phyloP scores from a whole-genome alignment of 2,329 filamentous ascomycete genomes.

The Aspergillus uvarum region DNA sequence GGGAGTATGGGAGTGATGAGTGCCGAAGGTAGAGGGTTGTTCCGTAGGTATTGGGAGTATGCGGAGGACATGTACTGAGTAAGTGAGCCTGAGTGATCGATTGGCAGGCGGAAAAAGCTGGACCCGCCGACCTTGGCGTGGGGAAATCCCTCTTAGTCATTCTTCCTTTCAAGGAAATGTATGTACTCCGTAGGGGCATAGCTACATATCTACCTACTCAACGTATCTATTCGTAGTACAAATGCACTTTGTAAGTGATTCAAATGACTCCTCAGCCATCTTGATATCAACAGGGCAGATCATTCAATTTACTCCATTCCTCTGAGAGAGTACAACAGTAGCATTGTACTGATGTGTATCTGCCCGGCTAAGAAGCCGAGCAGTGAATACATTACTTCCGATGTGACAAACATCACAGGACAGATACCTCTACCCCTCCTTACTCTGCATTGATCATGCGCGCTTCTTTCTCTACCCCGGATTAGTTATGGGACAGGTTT shows the following conservation, averaged over 20 bases:
- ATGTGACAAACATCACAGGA: background rate
- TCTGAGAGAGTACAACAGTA: no score
- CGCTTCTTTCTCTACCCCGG: background rate
- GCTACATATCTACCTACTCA: no score
- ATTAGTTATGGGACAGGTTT: background rate
- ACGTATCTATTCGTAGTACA: no score
- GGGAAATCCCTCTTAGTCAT: conserved; percentile 15
- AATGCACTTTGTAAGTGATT: no score
- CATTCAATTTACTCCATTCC: no score
- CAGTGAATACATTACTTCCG: background rate
- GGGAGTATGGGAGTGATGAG: no score
- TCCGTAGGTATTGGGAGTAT: background rate
- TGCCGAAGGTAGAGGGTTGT: no score
- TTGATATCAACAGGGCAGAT: no score
- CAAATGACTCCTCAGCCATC: no score
- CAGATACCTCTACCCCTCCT: background rate
- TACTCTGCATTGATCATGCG: background rate
- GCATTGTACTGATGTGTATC: no score
- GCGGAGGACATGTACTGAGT: background rate
- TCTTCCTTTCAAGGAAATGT: background rate
- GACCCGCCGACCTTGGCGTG: conserved; percentile 28
- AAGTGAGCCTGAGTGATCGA: background rate
- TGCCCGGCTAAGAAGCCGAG: background rate
- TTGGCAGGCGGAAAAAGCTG: conserved; percentile 21
- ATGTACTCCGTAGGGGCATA: no score